A percentile compares a stretch with the other conserved stretches of the same genome.
Conservation (phyloP, 148 eudicot species). For the Persicaria maculosa region DNA sequence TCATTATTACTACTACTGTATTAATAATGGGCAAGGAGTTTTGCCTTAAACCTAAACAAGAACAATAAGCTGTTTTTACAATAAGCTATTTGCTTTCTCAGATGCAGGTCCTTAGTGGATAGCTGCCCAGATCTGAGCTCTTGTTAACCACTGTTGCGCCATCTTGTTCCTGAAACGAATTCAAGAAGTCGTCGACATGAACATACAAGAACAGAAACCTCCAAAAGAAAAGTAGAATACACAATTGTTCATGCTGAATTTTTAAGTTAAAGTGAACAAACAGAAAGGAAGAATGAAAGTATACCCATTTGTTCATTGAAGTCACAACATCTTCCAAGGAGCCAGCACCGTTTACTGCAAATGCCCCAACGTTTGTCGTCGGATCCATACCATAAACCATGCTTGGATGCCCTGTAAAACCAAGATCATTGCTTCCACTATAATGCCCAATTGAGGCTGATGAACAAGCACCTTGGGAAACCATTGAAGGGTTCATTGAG, state of each 20-base stretch:
- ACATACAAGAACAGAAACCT: not conserved
- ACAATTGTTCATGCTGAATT: not conserved
- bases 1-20: not conserved
- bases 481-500: constrained; percentile 25
- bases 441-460: constrained; percentile 9
- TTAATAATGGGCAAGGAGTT: not conserved
- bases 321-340: constrained; percentile 59
- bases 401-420: constrained; percentile 21
- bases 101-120: constrained; percentile 14
- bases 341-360: constrained; percentile 29
- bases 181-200: not conserved
- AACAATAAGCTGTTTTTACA: constrained; percentile 10
- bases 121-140: constrained; percentile 14
- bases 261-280: no score
- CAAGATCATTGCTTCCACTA: constrained; percentile 17
- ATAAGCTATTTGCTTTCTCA: constrained; percentile 9
- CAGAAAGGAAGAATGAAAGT: not conserved
- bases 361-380: constrained; percentile 22
- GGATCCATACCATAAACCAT: constrained; percentile 22
- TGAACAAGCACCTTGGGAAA: constrained; percentile 19
- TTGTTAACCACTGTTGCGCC: constrained; percentile 5
- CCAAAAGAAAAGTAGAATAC: not conserved
- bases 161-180: constrained; percentile 25
- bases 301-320: constrained; percentile 33
- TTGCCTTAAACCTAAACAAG: not conserved